Conservation (phyloP, 306 rosid genomes). For the Coriaria nepalensis region DNA sequence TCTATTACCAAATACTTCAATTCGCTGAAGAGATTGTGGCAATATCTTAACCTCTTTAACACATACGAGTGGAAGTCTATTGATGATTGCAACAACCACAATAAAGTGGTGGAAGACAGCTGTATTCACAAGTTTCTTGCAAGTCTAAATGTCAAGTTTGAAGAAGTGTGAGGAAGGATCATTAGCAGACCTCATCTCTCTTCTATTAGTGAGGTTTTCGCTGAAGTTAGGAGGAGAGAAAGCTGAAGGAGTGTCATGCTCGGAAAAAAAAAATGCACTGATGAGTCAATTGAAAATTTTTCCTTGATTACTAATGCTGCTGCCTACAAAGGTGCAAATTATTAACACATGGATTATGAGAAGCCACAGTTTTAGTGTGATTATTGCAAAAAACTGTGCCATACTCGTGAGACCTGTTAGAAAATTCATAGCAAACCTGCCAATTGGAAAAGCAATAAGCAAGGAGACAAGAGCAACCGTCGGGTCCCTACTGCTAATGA, state of each 20-base stretch:
- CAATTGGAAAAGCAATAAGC: too few species aligned
- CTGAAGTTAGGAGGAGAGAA: not conserved
- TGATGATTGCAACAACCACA: not conserved
- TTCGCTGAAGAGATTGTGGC: too few species aligned
- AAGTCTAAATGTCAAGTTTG: not conserved
- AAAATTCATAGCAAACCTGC: too few species aligned
- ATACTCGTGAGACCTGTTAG: too few species aligned
- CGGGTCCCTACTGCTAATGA: too few species aligned
- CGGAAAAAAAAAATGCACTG: too few species aligned
- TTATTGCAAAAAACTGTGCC: not conserved
- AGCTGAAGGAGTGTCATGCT: not conserved
- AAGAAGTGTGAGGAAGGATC: not conserved
- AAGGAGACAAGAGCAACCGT: too few species aligned
- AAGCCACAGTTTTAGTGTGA: not conserved
- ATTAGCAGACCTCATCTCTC: not conserved
- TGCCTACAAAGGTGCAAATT: not conserved
- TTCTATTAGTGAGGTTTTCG: not conserved
- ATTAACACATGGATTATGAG: too few species aligned
- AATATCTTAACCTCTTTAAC: not conserved
- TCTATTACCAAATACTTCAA: too few species aligned
- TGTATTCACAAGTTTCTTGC: not conserved
- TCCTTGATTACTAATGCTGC: too few species aligned
- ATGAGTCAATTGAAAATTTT: too few species aligned
- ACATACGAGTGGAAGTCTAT: not conserved
- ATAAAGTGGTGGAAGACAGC: too few species aligned